Conservation (phyloP, 805 yeast species). For the Isabelozyma heimii region DNA sequence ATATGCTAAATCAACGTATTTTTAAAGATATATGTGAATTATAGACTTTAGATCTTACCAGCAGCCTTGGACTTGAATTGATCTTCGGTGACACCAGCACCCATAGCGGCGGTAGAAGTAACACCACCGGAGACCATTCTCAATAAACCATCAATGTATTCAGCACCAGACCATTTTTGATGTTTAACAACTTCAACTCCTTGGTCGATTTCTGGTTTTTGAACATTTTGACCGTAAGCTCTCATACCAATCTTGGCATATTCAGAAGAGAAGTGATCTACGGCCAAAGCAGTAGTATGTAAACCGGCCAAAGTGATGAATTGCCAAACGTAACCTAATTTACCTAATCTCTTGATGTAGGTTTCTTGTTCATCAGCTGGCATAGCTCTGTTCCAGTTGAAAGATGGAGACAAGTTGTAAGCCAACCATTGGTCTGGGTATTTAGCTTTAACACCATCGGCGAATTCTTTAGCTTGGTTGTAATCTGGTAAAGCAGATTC, state of each 20-base stretch:
- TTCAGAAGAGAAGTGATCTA: conserved; percentile 77
- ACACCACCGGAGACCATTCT: conserved; percentile 93
- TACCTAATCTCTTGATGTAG: conserved; percentile 79
- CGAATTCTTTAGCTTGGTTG: conserved; percentile 90
- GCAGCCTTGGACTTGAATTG: conserved; percentile 62
- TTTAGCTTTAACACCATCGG: conserved; percentile 79
- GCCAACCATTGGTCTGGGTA: conserved; percentile 95
- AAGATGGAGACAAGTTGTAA: conserved; percentile 93
- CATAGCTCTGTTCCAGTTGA: conserved; percentile 98
- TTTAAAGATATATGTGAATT: too few relatives aligned
- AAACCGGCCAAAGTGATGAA: conserved; percentile 96
- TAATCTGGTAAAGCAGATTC: conserved; percentile 94
- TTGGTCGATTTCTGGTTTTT: conserved; percentile 79
- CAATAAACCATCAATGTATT: conserved; percentile 86
- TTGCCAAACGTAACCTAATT: conserved; percentile 95
- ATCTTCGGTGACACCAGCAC: conserved; percentile 96
- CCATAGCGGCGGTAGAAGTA: conserved; percentile 96
- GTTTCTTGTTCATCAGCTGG: conserved; percentile 81
- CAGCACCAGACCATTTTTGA: conserved; percentile 99
- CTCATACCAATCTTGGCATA: conserved; percentile 86
- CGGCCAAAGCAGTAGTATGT: conserved; percentile 92
- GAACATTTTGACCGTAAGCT: conserved; percentile 88
- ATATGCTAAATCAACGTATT: too few relatives aligned
- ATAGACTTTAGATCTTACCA: conserved; percentile 6
- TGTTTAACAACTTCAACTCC: conserved; percentile 96